Conservation (phyloP, 192 early-diverging fungal species). For the Obelidium mucronatum region DNA sequence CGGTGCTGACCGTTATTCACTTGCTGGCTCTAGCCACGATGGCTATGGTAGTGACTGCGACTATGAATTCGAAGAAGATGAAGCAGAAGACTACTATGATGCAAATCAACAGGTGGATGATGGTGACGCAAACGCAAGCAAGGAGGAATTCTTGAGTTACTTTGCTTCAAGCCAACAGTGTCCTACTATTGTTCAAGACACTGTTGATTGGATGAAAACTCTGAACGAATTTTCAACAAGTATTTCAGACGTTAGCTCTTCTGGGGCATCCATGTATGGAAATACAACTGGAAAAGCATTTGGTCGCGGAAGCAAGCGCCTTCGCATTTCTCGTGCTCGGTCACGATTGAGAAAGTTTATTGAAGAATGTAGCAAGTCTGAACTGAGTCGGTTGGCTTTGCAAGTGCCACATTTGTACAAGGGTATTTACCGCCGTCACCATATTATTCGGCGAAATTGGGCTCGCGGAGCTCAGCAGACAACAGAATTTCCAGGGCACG, state of each 20-base stretch:
- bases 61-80: slow-evolving; percentile 30
- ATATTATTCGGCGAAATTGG: slow-evolving; percentile 88
- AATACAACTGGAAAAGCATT: background rate
- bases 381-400: slow-evolving; percentile 6
- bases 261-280: background rate
- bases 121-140: background rate
- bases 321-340: slow-evolving; percentile 4
- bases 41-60: background rate
- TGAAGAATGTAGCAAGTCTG: slow-evolving; percentile 9
- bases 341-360: slow-evolving; percentile 16
- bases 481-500: slow-evolving; percentile 83
- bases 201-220: slow-evolving; percentile 21
- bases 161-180: background rate
- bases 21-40: too few relatives aligned
- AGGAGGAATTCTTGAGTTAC: slow-evolving; percentile 7
- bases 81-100: slow-evolving; percentile 16
- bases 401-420: slow-evolving; percentile 73
- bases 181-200: background rate
- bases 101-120: background rate
- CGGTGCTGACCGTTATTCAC: too few relatives aligned
- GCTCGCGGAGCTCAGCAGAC: slow-evolving; percentile 73
- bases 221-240: slow-evolving; percentile 18
- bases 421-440: slow-evolving; percentile 77
- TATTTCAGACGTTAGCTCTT: too few relatives aligned
- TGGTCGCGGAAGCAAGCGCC: background rate